Evolutionary conservation across 2,329 filamentous ascomycete species (phyloP), one percentile per base, ranked within the genome.

Genomic region (Aspergillus sojae): DNA sequence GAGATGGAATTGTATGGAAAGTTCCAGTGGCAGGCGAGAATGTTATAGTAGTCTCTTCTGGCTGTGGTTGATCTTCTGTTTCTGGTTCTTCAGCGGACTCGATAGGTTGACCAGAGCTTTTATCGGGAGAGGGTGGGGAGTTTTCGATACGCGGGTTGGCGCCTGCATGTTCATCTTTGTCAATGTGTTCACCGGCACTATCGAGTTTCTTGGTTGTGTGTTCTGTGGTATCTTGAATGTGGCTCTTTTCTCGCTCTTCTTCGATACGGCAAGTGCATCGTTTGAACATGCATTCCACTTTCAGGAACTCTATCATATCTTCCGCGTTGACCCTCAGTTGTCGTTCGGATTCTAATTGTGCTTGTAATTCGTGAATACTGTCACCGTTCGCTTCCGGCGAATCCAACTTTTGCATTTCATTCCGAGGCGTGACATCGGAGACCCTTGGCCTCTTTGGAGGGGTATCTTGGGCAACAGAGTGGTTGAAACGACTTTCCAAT

Each of bases 291-390:
- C 82, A 84, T 66, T 83, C 80, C 70, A 83, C 79, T 53, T 80
- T 80, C 74, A 84, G 69, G 64, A 82, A 83, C 36, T 83, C 73
- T 3, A 88, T 79, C 76, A 87, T 81, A 34, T 87, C 85, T 66
- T 88, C 82, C 0, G 85, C 85, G 32, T 83, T 80, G 60, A 78
- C 74, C 64, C 85, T 80, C 60, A 82, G 75, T 52, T 79, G 79
- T 67, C 79, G 81, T 72, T 89, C 86, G 34, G 75, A 74, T 30
- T 77, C 72, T 4, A 89, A 78, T 61, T 87, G 82, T 50, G 84
- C 79, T 62, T 82, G 79, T 12, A 83, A 66, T 2, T 76, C 71
- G 3, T 76, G 70, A 26, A 88, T 68, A 32, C 43, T 45, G 12
- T 54, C 48, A n/a, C 28, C 32, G 7, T 23, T 21, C 32, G 50